These are phyloP conservation scores for Letharia columbiana DNA, from an alignment of 495 filamentous ascomycete species.

Conservation along the genomic window DNA sequence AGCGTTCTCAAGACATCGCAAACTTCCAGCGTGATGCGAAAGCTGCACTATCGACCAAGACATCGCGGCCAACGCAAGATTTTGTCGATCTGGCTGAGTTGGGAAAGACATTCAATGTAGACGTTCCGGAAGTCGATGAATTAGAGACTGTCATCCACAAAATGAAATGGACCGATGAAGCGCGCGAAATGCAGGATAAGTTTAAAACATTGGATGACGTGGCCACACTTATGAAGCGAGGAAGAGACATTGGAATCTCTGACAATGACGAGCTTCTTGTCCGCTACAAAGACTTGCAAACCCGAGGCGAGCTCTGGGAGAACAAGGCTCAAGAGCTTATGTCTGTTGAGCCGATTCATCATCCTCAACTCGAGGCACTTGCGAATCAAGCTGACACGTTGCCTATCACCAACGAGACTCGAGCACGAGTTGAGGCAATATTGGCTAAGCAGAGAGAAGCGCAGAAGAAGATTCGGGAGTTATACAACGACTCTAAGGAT, in stretches of 20 bases:
- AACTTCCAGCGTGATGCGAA: slow-evolving; percentile 76
- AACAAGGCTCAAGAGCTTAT: slow-evolving; percentile 89
- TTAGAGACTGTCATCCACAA: slow-evolving; percentile 74
- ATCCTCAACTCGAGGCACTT: slow-evolving; percentile 86
- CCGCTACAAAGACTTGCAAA: slow-evolving; percentile 65
- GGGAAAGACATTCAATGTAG: slow-evolving; percentile 84
- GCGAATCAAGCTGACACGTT: slow-evolving; percentile 66
- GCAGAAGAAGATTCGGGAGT: slow-evolving; percentile 70
- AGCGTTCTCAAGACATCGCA: slow-evolving; percentile 79
- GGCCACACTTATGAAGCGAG: slow-evolving; percentile 64
- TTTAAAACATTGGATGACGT: slow-evolving; percentile 66
- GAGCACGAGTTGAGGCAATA: slow-evolving; percentile 80
- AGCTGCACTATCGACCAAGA: slow-evolving; percentile 53
- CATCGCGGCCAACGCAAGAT: slow-evolving; percentile 54
- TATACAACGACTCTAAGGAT: slow-evolving; percentile 69
- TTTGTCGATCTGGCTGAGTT: slow-evolving; percentile 83
- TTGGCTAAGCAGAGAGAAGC: slow-evolving; percentile 94
- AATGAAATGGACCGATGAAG: slow-evolving; percentile 81
- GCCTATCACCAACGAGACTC: slow-evolving; percentile 73
- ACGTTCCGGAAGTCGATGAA: slow-evolving; percentile 84
- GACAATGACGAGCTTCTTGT: slow-evolving; percentile 67
- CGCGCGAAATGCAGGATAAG: slow-evolving; percentile 50
- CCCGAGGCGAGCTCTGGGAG: slow-evolving; percentile 80
- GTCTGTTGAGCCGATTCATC: slow-evolving; percentile 79
- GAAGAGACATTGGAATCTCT: slow-evolving; percentile 63